Conservation (phyloP, 2,329 filamentous ascomycete genomes). For the Aspergillus tamarii region DNA sequence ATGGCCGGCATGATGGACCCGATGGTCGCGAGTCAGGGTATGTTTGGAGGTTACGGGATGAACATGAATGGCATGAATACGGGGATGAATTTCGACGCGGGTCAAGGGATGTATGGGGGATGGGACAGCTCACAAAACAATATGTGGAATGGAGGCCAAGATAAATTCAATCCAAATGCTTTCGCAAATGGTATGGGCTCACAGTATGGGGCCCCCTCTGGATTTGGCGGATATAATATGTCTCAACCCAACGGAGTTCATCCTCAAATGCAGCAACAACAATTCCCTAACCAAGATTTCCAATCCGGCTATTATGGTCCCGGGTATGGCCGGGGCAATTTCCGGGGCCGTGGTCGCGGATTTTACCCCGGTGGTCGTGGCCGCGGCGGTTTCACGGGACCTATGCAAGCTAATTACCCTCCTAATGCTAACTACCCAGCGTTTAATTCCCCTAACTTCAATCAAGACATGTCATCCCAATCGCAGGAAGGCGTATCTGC, state of each 20-base stretch:
- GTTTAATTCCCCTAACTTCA: constrained; percentile 32
- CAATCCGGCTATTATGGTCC: constrained; percentile 79
- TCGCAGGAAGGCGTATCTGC: constrained; percentile 21
- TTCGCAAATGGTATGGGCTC: constrained; percentile 73
- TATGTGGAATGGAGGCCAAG: constrained; percentile 80
- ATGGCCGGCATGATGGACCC: constrained; percentile 85
- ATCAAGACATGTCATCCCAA: constrained; percentile 26
- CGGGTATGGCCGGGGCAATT: constrained; percentile 65
- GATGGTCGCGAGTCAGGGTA: constrained; percentile 52
- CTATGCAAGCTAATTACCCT: constrained; percentile 39
- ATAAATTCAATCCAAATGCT: constrained; percentile 89
- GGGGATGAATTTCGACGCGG: constrained; percentile 62
- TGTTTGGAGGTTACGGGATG: constrained; percentile 62
- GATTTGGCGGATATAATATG: constrained; percentile 71
- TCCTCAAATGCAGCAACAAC: constrained; percentile 60
- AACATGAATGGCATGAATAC: constrained; percentile 87
- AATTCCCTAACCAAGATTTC: constrained; percentile 64
- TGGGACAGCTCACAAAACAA: constrained; percentile 75
- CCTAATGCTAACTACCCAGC: constrained; percentile 38
- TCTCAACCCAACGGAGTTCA: constrained; percentile 80
- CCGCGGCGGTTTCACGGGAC: constrained; percentile 42
- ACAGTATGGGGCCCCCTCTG: constrained; percentile 80
- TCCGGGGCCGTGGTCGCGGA: constrained; percentile 65
- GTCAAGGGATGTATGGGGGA: constrained; percentile 71
- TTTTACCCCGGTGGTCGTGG: constrained; percentile 52